A percentile compares a stretch with the other conserved stretches of the same genome.
Conservation (phyloP, 2,329 filamentous ascomycete species). For the Sodiomyces alkalinus region DNA sequence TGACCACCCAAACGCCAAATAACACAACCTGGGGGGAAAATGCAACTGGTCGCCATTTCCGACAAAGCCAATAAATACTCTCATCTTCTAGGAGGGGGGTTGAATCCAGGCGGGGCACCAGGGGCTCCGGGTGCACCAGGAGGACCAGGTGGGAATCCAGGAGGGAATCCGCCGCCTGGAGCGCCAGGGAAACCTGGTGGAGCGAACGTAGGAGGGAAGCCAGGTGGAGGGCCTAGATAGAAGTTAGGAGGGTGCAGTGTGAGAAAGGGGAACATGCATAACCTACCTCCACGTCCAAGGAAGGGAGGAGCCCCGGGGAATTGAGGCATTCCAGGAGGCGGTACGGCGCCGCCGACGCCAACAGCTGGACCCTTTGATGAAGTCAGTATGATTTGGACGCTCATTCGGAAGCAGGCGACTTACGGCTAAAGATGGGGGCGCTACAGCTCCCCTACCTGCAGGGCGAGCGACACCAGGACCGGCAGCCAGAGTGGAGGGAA, state of each 20-base stretch:
- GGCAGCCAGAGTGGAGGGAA: constrained; percentile 55
- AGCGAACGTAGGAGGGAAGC: constrained; percentile 33
- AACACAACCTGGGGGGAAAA: too few relatives aligned
- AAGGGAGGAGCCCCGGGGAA: constrained; percentile 34
- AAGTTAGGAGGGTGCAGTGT: constrained; percentile 16
- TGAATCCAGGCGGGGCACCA: constrained; percentile 55
- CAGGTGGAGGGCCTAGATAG: constrained; percentile 28
- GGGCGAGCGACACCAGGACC: constrained; percentile 85
- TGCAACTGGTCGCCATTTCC: too few relatives aligned
- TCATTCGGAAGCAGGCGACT: constrained; percentile 10
- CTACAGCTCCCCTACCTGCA: constrained; percentile 63
- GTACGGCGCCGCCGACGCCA: constrained; percentile 61
- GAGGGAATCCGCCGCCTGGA: constrained; percentile 27
- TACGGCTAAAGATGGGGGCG: constrained; percentile 66
- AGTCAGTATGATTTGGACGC: not conserved
- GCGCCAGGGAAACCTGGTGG: constrained; percentile 25
- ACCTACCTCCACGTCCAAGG: constrained; percentile 41
- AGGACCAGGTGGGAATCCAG: constrained; percentile 32
- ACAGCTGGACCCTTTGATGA: constrained; percentile 54
- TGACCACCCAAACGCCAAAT: too few relatives aligned
- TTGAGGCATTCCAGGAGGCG: constrained; percentile 44
- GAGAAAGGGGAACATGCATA: constrained; percentile 3
- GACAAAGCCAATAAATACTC: too few relatives aligned
- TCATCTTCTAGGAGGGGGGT: constrained; percentile 52
- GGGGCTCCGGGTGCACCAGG: constrained; percentile 23